Evolutionary conservation across 352 stramenopile genomes (phyloP).

Genomic region (Globisporangium radiosum): DNA sequence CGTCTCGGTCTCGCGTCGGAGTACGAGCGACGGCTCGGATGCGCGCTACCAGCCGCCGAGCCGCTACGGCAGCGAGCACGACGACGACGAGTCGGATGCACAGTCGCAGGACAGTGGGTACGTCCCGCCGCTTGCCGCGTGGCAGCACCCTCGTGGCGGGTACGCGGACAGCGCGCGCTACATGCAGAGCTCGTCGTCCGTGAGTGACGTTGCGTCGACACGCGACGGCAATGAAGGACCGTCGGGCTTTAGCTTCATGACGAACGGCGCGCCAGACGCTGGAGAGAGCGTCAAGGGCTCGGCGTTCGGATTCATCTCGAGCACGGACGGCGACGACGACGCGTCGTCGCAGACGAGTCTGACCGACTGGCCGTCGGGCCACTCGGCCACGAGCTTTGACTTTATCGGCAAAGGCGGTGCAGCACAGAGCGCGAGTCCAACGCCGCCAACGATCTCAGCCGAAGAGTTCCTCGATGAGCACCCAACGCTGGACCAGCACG

Average conservation of each 20-base stretch:
- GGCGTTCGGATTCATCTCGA: constrained; percentile 77
- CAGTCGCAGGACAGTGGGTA: constrained; percentile 50
- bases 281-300: constrained; percentile 23
- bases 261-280: constrained; percentile 7
- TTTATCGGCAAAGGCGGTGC: constrained; percentile 26
- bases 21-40: constrained; percentile 28
- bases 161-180: constrained; percentile 9
- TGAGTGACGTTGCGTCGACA: constrained; percentile 18
- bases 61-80: constrained; percentile 47
- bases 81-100: constrained; percentile 45
- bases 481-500: constrained; percentile 31
- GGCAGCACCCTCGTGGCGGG: constrained; percentile 5
- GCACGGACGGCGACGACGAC: constrained; percentile 32
- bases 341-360: constrained; percentile 35
- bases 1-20: constrained; percentile 4
- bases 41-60: constrained; percentile 34
- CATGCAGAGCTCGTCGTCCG: constrained; percentile 16
- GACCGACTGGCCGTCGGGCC: constrained; percentile 34
- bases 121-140: constrained; percentile 22
- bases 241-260: constrained; percentile 52
- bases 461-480: constrained; percentile 61
- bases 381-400: constrained; percentile 28
- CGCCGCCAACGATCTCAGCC: constrained; percentile 24
- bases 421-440: constrained; percentile 11
- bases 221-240: constrained; percentile 12